phyloP scores from a whole-genome alignment of 2,329 filamentous ascomycete species.

The Teratosphaeria nubilosa region DNA sequence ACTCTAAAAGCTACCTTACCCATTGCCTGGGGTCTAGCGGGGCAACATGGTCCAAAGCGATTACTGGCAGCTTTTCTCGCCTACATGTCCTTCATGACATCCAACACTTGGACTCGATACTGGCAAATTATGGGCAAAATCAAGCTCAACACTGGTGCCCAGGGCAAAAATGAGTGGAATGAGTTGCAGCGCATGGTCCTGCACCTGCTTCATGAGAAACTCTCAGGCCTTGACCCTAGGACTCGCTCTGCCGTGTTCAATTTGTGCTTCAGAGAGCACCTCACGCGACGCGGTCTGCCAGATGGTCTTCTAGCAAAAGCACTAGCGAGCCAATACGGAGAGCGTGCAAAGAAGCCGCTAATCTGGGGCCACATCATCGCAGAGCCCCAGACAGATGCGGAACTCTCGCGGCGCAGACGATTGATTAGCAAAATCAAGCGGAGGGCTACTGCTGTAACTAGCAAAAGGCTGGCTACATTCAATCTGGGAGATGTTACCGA shows the following conservation, averaged over 20 bases:
- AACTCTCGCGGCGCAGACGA: not conserved
- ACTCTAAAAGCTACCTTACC: not conserved
- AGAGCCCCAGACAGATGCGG: not conserved
- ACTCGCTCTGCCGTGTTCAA: not conserved
- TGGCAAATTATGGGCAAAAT: not conserved
- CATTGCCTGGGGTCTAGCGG: not conserved
- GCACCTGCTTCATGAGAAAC: not conserved
- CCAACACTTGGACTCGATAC: not conserved
- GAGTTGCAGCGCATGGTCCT: not conserved
- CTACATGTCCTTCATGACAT: too few species aligned
- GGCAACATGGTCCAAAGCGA: not conserved
- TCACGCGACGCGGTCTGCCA: not conserved
- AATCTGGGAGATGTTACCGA: not conserved
- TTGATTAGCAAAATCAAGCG: not conserved
- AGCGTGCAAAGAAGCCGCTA: not conserved
- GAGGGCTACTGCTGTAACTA: not conserved
- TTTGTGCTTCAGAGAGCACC: not conserved
- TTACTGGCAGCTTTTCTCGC: not conserved
- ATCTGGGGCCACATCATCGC: not conserved
- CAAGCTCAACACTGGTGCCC: not conserved
- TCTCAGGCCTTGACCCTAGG: not conserved
- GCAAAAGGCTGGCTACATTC: not conserved
- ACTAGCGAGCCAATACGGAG: slow-evolving; percentile 2
- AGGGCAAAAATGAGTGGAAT: not conserved
- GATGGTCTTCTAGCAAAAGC: not conserved